Percentiles rank a stretch among this genome's conserved stretches.
phyloP scores from a whole-genome alignment of 768 basidiomycete genomes.

The Wakefieldia striispora region DNA sequence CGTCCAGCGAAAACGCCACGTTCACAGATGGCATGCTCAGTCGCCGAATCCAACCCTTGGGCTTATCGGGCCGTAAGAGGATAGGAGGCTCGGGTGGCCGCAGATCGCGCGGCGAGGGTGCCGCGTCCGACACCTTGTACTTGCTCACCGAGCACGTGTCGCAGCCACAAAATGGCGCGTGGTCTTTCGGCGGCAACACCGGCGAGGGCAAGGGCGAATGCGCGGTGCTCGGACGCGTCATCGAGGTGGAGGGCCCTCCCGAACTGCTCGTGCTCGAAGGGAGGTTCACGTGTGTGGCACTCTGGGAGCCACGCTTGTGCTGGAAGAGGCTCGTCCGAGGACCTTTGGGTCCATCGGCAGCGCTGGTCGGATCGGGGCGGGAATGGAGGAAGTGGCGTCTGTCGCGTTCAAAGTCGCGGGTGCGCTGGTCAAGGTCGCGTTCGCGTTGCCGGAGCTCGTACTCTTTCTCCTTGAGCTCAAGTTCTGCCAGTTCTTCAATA shows the following conservation, averaged over 20 bases:
- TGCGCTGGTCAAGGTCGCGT: constrained; percentile 49
- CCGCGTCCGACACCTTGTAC: constrained; percentile 40
- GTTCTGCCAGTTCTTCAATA: constrained; percentile 49
- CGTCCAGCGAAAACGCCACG: constrained; percentile 58
- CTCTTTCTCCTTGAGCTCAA: constrained; percentile 57
- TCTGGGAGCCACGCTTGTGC: constrained; percentile 31
- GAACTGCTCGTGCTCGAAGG: constrained; percentile 14
- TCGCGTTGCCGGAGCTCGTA: constrained; percentile 51
- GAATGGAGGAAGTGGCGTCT: constrained; percentile 41
- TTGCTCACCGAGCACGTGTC: constrained; percentile 59
- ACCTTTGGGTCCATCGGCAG: constrained; percentile 31
- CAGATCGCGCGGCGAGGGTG: constrained; percentile 32
- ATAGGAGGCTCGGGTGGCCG: constrained; percentile 45
- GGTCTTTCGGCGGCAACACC: constrained; percentile 34
- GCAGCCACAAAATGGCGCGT: constrained; percentile 68
- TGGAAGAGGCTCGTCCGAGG: constrained; percentile 23
- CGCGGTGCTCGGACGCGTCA: constrained; percentile 20
- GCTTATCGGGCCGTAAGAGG: constrained; percentile 50
- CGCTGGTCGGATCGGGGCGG: constrained; percentile 26
- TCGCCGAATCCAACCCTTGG: constrained; percentile 73
- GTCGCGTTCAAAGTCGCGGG: constrained; percentile 59
- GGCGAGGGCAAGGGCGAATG: constrained; percentile 31
- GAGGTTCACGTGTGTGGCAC: constrained; percentile 27
- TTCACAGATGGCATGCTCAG: constrained; percentile 74
- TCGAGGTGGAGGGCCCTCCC: neutral